Conservation (phyloP, 1,284 basidiomycete species). For the Malassezia arunalokei region DNA sequence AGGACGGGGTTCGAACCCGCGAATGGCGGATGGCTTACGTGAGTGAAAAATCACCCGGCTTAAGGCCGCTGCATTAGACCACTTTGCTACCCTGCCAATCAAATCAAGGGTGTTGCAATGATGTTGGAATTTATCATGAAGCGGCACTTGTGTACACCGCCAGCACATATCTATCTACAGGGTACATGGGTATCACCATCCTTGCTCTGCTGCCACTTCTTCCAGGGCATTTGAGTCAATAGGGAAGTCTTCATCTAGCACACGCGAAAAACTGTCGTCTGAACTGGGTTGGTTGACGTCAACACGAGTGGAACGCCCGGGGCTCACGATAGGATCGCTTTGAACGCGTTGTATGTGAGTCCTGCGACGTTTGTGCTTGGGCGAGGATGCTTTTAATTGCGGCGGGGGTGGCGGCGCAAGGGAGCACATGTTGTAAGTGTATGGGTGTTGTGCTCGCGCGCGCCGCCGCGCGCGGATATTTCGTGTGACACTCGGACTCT, state of each 20-base stretch:
- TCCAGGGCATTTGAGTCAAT: conserved; percentile 13
- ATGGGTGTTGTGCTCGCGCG: conserved; percentile 1
- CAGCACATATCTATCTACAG: background rate
- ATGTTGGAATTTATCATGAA: background rate
- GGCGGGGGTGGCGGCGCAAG: background rate
- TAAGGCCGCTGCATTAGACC: conserved; percentile 22
- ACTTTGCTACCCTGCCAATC: conserved; percentile 20
- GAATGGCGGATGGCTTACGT: conserved; percentile 16
- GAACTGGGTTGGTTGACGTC: background rate
- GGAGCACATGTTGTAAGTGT: conserved; percentile 8
- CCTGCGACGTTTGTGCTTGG: background rate
- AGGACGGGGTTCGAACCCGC: conserved; percentile 21
- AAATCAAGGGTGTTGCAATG: background rate
- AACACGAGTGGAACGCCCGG: too few species aligned
- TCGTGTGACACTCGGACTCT: conserved; percentile 4
- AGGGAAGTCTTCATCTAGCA: conserved; percentile 9
- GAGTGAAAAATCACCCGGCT: conserved; percentile 3
- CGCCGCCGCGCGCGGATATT: conserved; percentile 3
- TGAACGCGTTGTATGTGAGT: background rate
- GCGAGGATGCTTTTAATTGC: background rate
- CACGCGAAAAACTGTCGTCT: conserved; percentile 14
- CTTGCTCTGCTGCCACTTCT: conserved; percentile 8
- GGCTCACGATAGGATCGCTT: background rate
- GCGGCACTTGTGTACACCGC: background rate
- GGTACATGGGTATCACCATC: conserved; percentile 7